A percentile compares a stretch with the other conserved stretches of the same genome.
Evolutionary conservation across 2,329 filamentous ascomycete species (phyloP).

Genomic region (Fusarium solani-melongenae): DNA sequence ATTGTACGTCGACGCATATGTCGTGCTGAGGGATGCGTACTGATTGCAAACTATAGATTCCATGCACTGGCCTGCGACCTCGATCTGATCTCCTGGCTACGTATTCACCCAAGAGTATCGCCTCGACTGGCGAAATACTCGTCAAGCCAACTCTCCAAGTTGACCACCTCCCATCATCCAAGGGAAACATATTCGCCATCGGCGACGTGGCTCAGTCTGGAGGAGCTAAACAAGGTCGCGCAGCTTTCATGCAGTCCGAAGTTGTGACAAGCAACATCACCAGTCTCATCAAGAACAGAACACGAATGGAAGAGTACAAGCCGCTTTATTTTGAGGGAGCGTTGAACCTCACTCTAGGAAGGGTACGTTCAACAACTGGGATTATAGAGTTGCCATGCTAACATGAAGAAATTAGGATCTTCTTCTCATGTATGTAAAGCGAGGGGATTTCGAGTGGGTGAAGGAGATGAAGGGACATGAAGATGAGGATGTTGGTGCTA

Average conservation of each 20-base stretch:
- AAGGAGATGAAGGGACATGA: background rate
- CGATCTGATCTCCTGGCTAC: background rate
- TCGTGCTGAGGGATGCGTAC: background rate
- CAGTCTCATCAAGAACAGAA: background rate
- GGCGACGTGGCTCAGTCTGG: constrained; percentile 24
- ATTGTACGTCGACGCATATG: background rate
- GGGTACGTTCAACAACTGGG: background rate
- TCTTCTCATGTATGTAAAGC: constrained; percentile 2
- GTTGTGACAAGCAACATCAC: constrained; percentile 5
- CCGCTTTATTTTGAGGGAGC: constrained; percentile 18
- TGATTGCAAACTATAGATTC: background rate
- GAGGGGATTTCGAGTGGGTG: constrained; percentile 9
- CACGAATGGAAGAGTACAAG: background rate
- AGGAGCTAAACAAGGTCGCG: constrained; percentile 27
- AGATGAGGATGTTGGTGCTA: constrained; percentile 5
- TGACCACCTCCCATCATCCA: background rate
- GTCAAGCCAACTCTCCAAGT: constrained; percentile 24
- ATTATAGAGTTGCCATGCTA: fast-evolving
- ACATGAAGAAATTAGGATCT: background rate
- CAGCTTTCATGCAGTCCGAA: constrained; percentile 19
- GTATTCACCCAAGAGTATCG: constrained; percentile 4
- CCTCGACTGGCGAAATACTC: background rate
- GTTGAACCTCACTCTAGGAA: constrained; percentile 17
- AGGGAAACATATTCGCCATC: constrained; percentile 1
- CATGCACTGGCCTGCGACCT: constrained; percentile 24